These are phyloP conservation scores for Trichothecium roseum DNA, from an alignment of 2,329 filamentous ascomycete genomes.

Conservation along the genomic window DNA sequence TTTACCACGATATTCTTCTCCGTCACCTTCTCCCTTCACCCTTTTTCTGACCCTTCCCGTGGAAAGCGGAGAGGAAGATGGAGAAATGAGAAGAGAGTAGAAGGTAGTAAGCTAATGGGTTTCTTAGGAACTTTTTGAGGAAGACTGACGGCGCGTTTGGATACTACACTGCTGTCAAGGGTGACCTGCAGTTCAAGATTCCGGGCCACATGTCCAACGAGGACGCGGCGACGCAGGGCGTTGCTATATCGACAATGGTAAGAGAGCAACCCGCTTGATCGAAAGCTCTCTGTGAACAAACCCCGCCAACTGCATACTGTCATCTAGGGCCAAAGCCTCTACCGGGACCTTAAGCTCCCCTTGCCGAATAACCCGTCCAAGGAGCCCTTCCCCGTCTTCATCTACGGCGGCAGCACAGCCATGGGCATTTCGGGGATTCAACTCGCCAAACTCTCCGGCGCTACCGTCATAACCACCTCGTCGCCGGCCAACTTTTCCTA, in stretches of 20 bases:
- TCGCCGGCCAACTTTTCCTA: conserved; percentile 31
- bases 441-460: conserved; percentile 24
- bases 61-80: no score
- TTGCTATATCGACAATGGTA: conserved; percentile 28
- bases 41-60: no score
- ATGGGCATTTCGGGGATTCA: conserved; percentile 39
- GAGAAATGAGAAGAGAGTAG: no score
- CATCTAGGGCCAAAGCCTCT: conserved; percentile 38
- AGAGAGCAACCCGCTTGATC: no score
- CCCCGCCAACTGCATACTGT: no score
- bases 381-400: conserved; percentile 24
- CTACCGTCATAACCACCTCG: conserved; percentile 28
- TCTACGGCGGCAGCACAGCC: conserved; percentile 37
- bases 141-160: conserved; percentile 32
- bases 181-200: conserved; percentile 29
- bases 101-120: no score
- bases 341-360: conserved; percentile 32
- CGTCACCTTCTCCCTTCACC: no score
- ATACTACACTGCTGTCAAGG: conserved; percentile 26
- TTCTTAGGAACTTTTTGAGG: conserved; percentile 7
- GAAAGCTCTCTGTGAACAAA: no score
- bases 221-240: conserved; percentile 31
- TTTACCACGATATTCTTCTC: background rate
- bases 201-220: conserved; percentile 34
- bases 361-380: conserved; percentile 30